Percentiles rank a stretch among this genome's conserved stretches.
phyloP scores from a whole-genome alignment of 2,329 filamentous ascomycete species.

The Trichophyton equinum region DNA sequence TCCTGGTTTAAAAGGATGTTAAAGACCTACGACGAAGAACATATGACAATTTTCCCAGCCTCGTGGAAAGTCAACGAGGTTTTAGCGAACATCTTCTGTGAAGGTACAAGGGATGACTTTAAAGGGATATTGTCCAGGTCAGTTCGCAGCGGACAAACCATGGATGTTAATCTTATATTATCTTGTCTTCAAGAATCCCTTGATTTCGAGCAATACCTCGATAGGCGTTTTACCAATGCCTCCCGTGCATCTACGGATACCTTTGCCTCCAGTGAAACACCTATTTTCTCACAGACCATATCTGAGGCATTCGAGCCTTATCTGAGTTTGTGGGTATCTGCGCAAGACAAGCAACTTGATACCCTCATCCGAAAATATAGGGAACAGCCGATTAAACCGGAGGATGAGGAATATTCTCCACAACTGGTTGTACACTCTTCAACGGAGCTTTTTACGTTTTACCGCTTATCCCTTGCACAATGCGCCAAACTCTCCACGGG shows the following conservation, averaged over 20 bases:
- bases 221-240: conserved; percentile 61
- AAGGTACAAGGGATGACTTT: conserved; percentile 90
- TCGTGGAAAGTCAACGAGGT: conserved; percentile 86
- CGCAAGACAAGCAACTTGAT: conserved; percentile 79
- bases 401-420: conserved; percentile 83
- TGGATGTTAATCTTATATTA: conserved; percentile 81
- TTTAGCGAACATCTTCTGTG: conserved; percentile 83
- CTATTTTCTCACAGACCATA: conserved; percentile 77
- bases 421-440: conserved; percentile 86
- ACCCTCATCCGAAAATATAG: conserved; percentile 78
- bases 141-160: conserved; percentile 64
- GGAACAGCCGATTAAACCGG: conserved; percentile 61
- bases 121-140: conserved; percentile 81
- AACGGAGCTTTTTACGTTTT: conserved; percentile 95
- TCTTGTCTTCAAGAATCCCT: conserved; percentile 89
- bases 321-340: conserved; percentile 91
- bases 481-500: conserved; percentile 93
- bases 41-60: conserved; percentile 72
- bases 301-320: conserved; percentile 97
- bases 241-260: conserved; percentile 80
- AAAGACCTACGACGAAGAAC: conserved; percentile 90
- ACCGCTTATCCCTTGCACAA: conserved; percentile 81
- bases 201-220: conserved; percentile 87
- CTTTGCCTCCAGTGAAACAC: conserved; percentile 62
- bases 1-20: conserved; percentile 94